A percentile compares a stretch with the other conserved stretches of the same genome.
These are phyloP conservation scores for Malassezia yamatoensis DNA, from an alignment of 1,284 basidiomycete species.

Conservation along the genomic window DNA sequence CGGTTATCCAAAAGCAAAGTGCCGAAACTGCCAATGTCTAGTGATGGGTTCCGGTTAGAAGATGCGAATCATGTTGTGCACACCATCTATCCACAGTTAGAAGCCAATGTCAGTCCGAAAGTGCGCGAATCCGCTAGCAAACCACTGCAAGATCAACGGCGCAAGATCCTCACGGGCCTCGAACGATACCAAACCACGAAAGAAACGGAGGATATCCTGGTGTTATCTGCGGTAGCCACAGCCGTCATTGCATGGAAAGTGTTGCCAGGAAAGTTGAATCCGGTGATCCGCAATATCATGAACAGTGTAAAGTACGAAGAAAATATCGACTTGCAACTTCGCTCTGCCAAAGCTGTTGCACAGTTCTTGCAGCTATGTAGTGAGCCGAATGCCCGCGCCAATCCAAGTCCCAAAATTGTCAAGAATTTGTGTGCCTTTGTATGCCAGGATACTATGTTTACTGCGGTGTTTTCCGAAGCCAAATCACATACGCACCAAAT, in stretches of 20 bases:
- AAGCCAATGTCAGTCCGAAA: conserved; percentile 51
- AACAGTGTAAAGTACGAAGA: conserved; percentile 83
- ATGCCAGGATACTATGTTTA: conserved; percentile 71
- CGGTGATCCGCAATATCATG: conserved; percentile 92
- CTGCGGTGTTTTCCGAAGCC: conserved; percentile 70
- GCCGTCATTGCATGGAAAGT: conserved; percentile 60
- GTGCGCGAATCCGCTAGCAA: conserved; percentile 58
- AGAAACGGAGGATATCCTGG: conserved; percentile 72
- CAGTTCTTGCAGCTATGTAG: conserved; percentile 76
- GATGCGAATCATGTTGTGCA: conserved; percentile 67
- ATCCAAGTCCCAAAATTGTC: conserved; percentile 81
- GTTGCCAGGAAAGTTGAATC: conserved; percentile 66
- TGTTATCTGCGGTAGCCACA: conserved; percentile 77
- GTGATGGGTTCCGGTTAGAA: conserved; percentile 65
- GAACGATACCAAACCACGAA: conserved; percentile 75
- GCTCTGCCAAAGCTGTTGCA: conserved; percentile 76
- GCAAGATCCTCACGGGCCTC: conserved; percentile 63
- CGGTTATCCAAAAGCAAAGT: conserved; percentile 67
- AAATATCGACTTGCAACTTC: conserved; percentile 76
- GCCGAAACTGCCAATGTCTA: conserved; percentile 59
- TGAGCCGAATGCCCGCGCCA: conserved; percentile 54
- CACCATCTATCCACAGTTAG: conserved; percentile 61
- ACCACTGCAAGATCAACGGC: conserved; percentile 68
- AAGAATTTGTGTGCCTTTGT: conserved; percentile 95
- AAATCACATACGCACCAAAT: conserved; percentile 63